phyloP scores from a whole-genome alignment of 345 rosid species.

The Sonneratia caseolaris region DNA sequence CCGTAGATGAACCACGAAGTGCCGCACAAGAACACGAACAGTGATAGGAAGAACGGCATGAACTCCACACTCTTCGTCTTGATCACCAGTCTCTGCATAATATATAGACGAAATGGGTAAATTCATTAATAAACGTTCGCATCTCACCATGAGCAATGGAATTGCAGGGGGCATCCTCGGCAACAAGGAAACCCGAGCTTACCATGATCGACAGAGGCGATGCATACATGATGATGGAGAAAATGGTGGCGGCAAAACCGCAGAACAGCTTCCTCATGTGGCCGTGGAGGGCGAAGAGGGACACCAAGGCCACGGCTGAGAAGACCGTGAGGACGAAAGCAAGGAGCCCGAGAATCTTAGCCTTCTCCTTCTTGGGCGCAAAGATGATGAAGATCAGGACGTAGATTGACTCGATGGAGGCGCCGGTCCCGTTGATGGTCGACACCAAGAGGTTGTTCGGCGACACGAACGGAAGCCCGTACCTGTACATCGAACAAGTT shows the following conservation, averaged over 20 bases:
- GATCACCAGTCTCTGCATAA: conserved; percentile 70
- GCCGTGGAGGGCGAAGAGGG: conserved; percentile 64
- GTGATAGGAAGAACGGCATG: conserved; percentile 93
- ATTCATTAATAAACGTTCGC: no score
- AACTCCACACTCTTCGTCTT: conserved; percentile 90
- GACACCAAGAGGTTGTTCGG: conserved; percentile 63
- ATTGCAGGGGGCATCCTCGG: not conserved
- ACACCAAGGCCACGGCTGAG: conserved; percentile 47
- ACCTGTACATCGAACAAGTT: conserved; percentile 32
- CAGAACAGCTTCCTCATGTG: conserved; percentile 62
- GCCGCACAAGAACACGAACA: conserved; percentile 86
- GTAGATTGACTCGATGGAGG: conserved; percentile 54
- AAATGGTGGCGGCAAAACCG: conserved; percentile 69
- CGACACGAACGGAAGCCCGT: conserved; percentile 88
- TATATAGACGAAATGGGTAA: not conserved
- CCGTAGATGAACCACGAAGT: conserved; percentile 94
- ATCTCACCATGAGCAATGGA: not conserved
- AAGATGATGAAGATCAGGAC: conserved; percentile 52
- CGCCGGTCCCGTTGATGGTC: conserved; percentile 79
- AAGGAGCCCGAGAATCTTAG: conserved; percentile 56
- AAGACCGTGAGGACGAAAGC: conserved; percentile 42
- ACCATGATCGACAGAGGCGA: conserved; percentile 96
- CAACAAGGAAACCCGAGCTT: conserved; percentile 12
- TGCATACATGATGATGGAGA: conserved; percentile 93
- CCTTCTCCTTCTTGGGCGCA: conserved; percentile 70